These are phyloP conservation scores for Penicillium steckii DNA, from an alignment of 495 filamentous ascomycete genomes.

Conservation along the genomic window DNA sequence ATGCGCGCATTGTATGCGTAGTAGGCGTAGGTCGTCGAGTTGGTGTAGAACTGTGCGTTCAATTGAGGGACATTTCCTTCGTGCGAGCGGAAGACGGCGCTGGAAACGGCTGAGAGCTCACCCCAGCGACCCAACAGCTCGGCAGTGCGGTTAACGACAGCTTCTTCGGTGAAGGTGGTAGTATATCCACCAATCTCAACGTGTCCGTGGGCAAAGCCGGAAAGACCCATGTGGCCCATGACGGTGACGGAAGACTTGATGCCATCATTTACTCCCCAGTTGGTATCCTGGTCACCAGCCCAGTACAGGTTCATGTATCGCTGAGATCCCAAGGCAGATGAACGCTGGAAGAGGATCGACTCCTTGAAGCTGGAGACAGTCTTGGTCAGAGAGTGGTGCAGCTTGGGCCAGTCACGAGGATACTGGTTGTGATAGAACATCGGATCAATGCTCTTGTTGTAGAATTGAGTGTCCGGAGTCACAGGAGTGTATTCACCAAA, in stretches of 20 bases:
- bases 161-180: slow-evolving; percentile 18
- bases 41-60: slow-evolving; percentile 26
- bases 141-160: slow-evolving; percentile 21
- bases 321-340: slow-evolving; percentile 18
- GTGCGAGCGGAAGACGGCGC: slow-evolving; percentile 24
- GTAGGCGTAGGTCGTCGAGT: slow-evolving; percentile 19
- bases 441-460: slow-evolving; percentile 21
- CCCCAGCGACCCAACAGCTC: slow-evolving; percentile 27
- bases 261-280: slow-evolving; percentile 27
- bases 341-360: slow-evolving; percentile 23
- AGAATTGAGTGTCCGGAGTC: slow-evolving; percentile 15
- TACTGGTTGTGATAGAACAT: slow-evolving; percentile 24
- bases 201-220: slow-evolving; percentile 24
- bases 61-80: slow-evolving; percentile 24
- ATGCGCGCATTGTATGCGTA: slow-evolving; percentile 25
- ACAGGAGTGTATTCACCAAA: slow-evolving; percentile 28
- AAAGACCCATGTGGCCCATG: slow-evolving; percentile 27
- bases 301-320: slow-evolving; percentile 28
- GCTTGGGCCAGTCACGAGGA: slow-evolving; percentile 21
- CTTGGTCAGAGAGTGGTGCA: slow-evolving; percentile 22
- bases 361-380: slow-evolving; percentile 17
- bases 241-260: slow-evolving; percentile 27
- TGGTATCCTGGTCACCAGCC: slow-evolving; percentile 24
- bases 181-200: slow-evolving; percentile 26
- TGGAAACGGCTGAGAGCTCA: slow-evolving; percentile 22